Evolutionary conservation across 495 filamentous ascomycete genomes (phyloP), one percentile per base, ranked within the genome.

Genomic region (Penicillium crystallinum): DNA sequence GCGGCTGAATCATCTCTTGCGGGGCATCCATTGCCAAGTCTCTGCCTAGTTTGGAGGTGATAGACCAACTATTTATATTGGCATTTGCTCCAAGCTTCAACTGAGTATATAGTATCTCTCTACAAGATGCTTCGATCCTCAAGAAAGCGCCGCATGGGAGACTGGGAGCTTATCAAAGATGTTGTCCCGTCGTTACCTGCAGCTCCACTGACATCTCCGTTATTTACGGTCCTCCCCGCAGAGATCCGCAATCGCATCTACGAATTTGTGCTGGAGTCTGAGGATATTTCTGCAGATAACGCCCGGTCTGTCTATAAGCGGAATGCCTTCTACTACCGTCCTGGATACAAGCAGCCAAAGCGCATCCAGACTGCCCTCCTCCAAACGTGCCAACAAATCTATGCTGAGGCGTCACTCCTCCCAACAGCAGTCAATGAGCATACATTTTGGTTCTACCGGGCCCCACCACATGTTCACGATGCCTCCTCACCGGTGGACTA

Each of bases 341-440:
- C 57, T 8, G 57, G 57, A 1, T 56, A 59, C 29, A 59, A 56
- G 17, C 47, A 56, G 36, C 57, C 57, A 1, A 59, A 44, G 18
- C 48, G 49, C 29, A 56, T 56, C 21, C 35, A 47, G 17, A 59
- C 46, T 8, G 48, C 48, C 8, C 53, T 59, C 22, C 57, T 59
- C 29, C 57, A 56, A 41, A 59, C 57, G 21, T 59, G 57, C 38
- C 57, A 59, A 22, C 47, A 53, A 23, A 53, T 56, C 27, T 59
- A 56, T 44, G 15, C n/a, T 15, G 57, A 59, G 39, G 57, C 57
- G 15, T 59, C 57, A 12, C 57, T 59, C 11, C 53, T 59, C 14
- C 57, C 57, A 8, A 21, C 53, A 4, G 37, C 42, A 29, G 25
- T 59, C 22, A 59, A 56, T 33, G 48, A 56, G 19, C 57, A 59